Evolutionary conservation across 23 red algal genomes (phyloP).

Genomic region (Rhodosorus marinus): DNA sequence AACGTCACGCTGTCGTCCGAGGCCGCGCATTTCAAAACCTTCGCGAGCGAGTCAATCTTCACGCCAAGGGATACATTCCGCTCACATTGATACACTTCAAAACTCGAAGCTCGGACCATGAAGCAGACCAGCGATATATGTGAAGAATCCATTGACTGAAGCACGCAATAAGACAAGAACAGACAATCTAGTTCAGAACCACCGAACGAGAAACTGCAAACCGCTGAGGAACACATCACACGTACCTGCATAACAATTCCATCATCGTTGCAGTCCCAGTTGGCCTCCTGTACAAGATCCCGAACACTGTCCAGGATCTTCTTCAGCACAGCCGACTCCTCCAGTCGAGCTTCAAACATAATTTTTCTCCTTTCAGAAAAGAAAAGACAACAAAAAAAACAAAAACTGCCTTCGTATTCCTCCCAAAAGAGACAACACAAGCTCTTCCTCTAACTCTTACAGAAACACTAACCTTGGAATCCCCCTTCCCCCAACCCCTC

Average conservation of each 20-base stretch:
- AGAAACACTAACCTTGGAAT: too few species aligned
- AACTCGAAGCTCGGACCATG: constrained; percentile 59
- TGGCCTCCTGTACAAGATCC: constrained; percentile 76
- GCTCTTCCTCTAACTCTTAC: too few species aligned
- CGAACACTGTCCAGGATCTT: constrained; percentile 78
- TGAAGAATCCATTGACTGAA: constrained; percentile 57
- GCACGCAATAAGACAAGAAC: not conserved
- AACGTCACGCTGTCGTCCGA: constrained; percentile 78
- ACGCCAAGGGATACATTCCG: constrained; percentile 65
- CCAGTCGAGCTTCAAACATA: constrained; percentile 82
- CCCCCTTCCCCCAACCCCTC: too few species aligned
- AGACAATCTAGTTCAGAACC: not conserved
- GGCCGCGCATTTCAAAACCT: constrained; percentile 77
- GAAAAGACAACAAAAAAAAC: too few species aligned
- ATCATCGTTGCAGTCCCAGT: constrained; percentile 79
- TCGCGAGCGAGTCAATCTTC: constrained; percentile 55
- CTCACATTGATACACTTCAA: constrained; percentile 77
- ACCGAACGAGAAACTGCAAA: not conserved
- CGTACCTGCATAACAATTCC: constrained; percentile 44
- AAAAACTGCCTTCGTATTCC: too few species aligned
- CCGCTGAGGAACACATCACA: too few species aligned
- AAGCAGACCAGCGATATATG: constrained; percentile 73
- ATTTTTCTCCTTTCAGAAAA: too few species aligned
- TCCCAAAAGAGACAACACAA: too few species aligned
- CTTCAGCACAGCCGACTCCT: constrained; percentile 48